Conservation (phyloP, 2,329 filamentous ascomycete species). For the Penicillium palitans region DNA sequence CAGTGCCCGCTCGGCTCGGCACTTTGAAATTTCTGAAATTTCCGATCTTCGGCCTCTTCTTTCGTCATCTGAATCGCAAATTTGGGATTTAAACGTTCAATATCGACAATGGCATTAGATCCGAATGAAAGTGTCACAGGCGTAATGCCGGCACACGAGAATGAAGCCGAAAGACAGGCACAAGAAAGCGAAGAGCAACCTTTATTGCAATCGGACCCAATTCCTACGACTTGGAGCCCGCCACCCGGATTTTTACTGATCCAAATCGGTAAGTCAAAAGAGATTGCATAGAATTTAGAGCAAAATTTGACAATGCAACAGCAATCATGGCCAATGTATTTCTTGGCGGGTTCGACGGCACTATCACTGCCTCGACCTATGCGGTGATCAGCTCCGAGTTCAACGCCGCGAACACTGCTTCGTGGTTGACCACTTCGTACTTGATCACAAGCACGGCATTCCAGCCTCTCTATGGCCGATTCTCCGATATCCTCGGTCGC, state of each 20-base stretch:
- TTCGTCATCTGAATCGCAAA: not conserved
- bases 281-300: not conserved
- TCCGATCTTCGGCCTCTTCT: not conserved
- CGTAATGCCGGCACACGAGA: not conserved
- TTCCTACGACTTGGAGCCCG: slow-evolving; percentile 46
- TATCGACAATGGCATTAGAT: slow-evolving; percentile 7
- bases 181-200: slow-evolving; percentile 27
- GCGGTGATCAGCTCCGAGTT: slow-evolving; percentile 51
- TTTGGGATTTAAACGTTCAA: not conserved
- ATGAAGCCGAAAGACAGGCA: not conserved
- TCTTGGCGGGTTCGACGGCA: slow-evolving; percentile 55
- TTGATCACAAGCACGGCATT: slow-evolving; percentile 66
- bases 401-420: slow-evolving; percentile 48
- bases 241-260: slow-evolving; percentile 59
- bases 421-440: slow-evolving; percentile 61
- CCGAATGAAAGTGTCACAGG: not conserved
- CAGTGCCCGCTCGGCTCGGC: too few relatives aligned
- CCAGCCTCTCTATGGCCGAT: slow-evolving; percentile 70
- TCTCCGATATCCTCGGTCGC: slow-evolving; percentile 70
- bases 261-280: slow-evolving; percentile 46
- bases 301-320: slow-evolving; percentile 17
- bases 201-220: slow-evolving; percentile 19
- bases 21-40: not conserved
- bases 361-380: slow-evolving; percentile 48
- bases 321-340: slow-evolving; percentile 67